Evolutionary conservation across 352 stramenopile genomes (phyloP), one percentile per base, ranked within the genome.

Genomic region (Globisporangium lucens): DNA sequence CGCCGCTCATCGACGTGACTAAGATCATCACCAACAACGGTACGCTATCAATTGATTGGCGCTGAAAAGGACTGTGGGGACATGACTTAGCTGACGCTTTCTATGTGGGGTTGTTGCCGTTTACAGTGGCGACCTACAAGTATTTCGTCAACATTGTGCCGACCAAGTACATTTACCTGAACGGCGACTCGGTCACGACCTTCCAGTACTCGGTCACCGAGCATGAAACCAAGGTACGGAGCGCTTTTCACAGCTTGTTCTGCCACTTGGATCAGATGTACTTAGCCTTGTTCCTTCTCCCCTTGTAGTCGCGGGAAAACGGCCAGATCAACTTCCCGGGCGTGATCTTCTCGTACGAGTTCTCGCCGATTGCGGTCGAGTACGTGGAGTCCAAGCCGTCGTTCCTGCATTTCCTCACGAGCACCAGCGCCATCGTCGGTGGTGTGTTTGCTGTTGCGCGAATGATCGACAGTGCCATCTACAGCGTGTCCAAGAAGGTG

Each of bases 121-220:
- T 47, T 68, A 6, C 59, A 94, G 87, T 96, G 66, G 85, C 82
- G 47, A 90, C 82, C 27, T 96, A 96, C 86, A 95, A 95, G 74
- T 96, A 96, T 63, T 93, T 94, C 74, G 77, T 95, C 43, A 95
- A 80, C 67, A 75, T 95, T 30, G 89, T 96, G 51, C 89, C 89
- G 30, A 94, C 74, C 74, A 88, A 82, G 73, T 94, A 96, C 73
- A 84, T 90, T 51, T 93, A 89, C 57, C 74, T 94, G 61, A 92
- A 85, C 66, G 87, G 87, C 43, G 68, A 63, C 15, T 77, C 78
- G 47, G 73, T 93, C 56, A 77, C 73, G 49, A 95, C 89, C 61
- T 94, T 89, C 78, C 89, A 96, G 75, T 96, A 96, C 75, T 95
- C 87, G 41, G 87, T 93, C 47, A 96, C 89, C 17, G 89, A 96